A percentile compares a stretch with the other conserved stretches of the same genome.
These are phyloP conservation scores for Cucurbita moschata DNA, from an alignment of 306 rosid genomes.

Conservation along the genomic window DNA sequence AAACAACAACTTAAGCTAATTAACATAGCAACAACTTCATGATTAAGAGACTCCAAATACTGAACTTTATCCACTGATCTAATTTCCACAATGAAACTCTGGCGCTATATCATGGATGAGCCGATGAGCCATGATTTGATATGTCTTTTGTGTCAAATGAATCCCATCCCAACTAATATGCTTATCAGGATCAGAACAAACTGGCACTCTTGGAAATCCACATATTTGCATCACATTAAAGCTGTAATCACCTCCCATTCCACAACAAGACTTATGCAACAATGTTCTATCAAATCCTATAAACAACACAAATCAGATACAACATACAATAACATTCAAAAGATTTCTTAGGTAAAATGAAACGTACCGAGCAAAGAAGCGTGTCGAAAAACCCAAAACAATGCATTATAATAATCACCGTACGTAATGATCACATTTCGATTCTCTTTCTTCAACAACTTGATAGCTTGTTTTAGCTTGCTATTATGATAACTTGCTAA, in stretches of 20 bases:
- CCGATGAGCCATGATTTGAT: neutral
- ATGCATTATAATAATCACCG: conserved; percentile 12
- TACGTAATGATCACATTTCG: neutral
- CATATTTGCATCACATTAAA: neutral
- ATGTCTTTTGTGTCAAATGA: conserved; percentile 12
- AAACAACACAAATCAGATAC: neutral
- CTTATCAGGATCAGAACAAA: conserved; percentile 8
- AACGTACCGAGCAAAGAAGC: conserved; percentile 5
- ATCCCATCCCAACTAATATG: conserved; percentile 17
- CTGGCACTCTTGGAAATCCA: neutral
- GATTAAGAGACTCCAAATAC: too few species aligned
- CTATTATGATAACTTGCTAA: conserved; percentile 9
- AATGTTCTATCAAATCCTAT: conserved; percentile 6
- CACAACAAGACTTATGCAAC: conserved; percentile 15
- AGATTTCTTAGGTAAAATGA: neutral
- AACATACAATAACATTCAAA: neutral
- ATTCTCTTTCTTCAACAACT: conserved; percentile 5
- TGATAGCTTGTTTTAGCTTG: conserved; percentile 3
- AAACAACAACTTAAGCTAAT: too few species aligned
- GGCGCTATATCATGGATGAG: conserved; percentile 6
- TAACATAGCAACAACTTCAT: too few species aligned
- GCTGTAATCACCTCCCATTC: conserved; percentile 4
- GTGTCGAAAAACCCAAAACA: neutral
- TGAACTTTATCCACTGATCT: neutral
- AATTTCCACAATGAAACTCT: neutral